Conservation (phyloP, 345 rosid genomes). For the Psidium friedrichsthalianum region DNA sequence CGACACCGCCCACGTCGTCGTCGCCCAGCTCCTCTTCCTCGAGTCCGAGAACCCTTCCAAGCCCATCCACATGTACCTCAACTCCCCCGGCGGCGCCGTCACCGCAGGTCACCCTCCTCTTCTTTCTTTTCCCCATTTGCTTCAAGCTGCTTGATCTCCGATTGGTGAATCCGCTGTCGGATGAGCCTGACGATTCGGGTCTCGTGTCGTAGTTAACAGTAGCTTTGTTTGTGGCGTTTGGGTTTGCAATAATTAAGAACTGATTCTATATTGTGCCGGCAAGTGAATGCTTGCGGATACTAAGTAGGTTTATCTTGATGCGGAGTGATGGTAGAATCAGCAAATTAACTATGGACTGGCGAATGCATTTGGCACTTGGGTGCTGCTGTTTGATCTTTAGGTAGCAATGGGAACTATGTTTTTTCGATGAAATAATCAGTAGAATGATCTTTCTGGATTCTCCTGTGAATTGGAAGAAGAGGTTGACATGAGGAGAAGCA, state of each 20-base stretch:
- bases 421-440: background rate
- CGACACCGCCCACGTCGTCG: constrained; percentile 89
- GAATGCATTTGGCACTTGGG: background rate
- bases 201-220: background rate
- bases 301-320: background rate
- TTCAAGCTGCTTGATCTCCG: background rate
- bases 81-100: constrained; percentile 97
- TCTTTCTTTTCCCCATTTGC: background rate
- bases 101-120: constrained; percentile 52
- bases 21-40: constrained; percentile 96
- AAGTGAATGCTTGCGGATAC: background rate
- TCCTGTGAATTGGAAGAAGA: background rate
- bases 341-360: background rate
- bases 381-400: background rate
- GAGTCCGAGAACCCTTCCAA: constrained; percentile 97
- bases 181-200: background rate
- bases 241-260: background rate
- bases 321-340: background rate
- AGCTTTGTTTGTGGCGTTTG: background rate
- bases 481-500: background rate
- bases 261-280: background rate
- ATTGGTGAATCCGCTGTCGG: background rate
- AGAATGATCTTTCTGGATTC: background rate
- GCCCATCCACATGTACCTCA: constrained; percentile 95
- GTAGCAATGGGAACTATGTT: background rate